Base-by-base conservation (phyloP, 2,329 filamentous ascomycete species). In the Aspergillus candidus region DNA sequence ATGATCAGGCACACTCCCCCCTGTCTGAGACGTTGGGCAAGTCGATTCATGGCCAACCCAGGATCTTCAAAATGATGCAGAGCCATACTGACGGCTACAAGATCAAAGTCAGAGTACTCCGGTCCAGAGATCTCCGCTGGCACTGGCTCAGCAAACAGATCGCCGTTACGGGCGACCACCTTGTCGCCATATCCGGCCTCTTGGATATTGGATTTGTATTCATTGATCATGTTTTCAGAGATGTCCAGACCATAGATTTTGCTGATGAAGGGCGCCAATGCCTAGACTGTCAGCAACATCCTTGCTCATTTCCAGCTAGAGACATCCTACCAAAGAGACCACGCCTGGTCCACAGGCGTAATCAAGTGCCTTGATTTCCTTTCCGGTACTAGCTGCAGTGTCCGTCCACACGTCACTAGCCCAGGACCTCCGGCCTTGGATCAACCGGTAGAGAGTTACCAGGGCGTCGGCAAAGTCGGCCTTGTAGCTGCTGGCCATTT, bases 311-410 rank as follows among this genome's bases (percentile, higher is more conserved):
- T 33, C 7, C 18, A 29, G 3, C 43, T 18, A n/a, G 22, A 45
- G 14, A 22, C 14, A 66, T 5, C 73, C 53, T 59, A 84, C 82
- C 62, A 76, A 73, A 11, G 83, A 83, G 50, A 86, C 71, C 43
- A 79, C 65, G 2, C 84, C 84, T 5, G 83, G 82, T 7, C 86
- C 86, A 58, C 85, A 89, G 12, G 86, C 86, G 63, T 89, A 90
- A 60, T 90, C 86, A 2, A 89, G 70, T 14, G 88, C 65, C 36
- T 75, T 74, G 34, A 80, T 45, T 29, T 56, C 52, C 18, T 59
- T 55, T 13, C 52, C 57, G 15, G 57, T 57, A n/a, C 52, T 57
- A 8, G 53, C 44, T 32, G 56, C 51, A 4, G 60, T 64, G 41
- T 66, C 61, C 11, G 46, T 54, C 65, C 79, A 82, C 42, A 77